These are phyloP conservation scores for Ceratocystis smalleyi DNA, from an alignment of 2,329 filamentous ascomycete genomes.

Conservation along the genomic window DNA sequence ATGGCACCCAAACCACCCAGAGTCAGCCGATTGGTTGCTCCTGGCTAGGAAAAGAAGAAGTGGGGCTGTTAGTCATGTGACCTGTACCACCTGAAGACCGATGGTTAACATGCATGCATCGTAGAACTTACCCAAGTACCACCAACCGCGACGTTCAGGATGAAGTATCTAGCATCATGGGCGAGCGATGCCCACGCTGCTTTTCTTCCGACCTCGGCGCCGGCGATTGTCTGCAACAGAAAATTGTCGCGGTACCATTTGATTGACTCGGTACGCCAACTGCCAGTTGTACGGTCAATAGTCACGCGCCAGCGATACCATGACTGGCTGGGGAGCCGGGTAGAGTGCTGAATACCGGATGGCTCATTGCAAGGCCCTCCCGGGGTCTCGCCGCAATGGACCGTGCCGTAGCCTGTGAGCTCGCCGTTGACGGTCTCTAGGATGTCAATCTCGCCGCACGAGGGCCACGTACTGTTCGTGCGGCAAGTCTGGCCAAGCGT, in stretches of 20 bases:
- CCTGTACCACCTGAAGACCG: neutral
- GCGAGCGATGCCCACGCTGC: constrained; percentile 35
- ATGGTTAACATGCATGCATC: neutral
- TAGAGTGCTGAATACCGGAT: constrained; percentile 26
- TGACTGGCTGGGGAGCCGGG: constrained; percentile 25
- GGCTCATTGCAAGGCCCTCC: constrained; percentile 40
- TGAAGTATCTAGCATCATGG: constrained; percentile 35
- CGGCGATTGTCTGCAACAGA: constrained; percentile 30
- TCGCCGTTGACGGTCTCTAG: constrained; percentile 40
- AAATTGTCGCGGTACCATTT: constrained; percentile 35
- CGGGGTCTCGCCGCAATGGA: constrained; percentile 33
- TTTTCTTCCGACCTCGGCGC: constrained; percentile 30
- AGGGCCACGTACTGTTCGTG: constrained; percentile 35
- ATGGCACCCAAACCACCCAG: constrained; percentile 25
- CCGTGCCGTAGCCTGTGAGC: constrained; percentile 32
- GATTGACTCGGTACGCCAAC: constrained; percentile 35
- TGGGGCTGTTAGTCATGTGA: constrained; percentile 11
- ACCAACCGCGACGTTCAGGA: constrained; percentile 41
- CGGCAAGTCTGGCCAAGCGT: constrained; percentile 36
- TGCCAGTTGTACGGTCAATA: constrained; percentile 32
- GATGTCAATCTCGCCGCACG: constrained; percentile 42
- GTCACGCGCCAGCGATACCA: constrained; percentile 38
- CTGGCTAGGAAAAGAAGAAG: constrained; percentile 27
- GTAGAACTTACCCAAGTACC: constrained; percentile 33
- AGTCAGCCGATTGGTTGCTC: constrained; percentile 33